These are phyloP conservation scores for Phytopythium boreale DNA, from an alignment of 352 stramenopile species.

Conservation along the genomic window DNA sequence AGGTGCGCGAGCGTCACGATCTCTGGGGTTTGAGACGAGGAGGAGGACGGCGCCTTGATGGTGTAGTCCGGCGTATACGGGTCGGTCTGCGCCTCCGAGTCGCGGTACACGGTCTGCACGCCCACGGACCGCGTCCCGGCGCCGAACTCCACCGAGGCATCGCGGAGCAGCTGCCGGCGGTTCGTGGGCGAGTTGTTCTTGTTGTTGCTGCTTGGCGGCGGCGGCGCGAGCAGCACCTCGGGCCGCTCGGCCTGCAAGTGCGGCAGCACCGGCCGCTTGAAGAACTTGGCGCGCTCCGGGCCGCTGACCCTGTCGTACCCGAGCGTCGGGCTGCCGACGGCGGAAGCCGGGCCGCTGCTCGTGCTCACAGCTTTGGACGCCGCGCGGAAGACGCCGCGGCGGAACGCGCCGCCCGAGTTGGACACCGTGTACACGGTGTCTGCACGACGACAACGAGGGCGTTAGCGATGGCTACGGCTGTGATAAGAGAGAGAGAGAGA, in stretches of 20 bases:
- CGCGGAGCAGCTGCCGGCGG: constrained; percentile 23
- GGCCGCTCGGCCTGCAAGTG: constrained; percentile 84
- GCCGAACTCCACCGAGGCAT: constrained; percentile 36
- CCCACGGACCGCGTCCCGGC: constrained; percentile 63
- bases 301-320: constrained; percentile 61
- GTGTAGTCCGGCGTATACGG: constrained; percentile 93
- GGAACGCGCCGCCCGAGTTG: constrained; percentile 55
- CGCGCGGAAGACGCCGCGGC: constrained; percentile 56
- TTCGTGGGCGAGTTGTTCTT: constrained; percentile 9
- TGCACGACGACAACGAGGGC: constrained; percentile 10
- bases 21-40: constrained; percentile 59
- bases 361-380: constrained; percentile 23
- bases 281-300: constrained; percentile 85
- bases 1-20: constrained; percentile 81
- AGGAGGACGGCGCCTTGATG: constrained; percentile 36
- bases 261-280: constrained; percentile 86
- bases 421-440: constrained; percentile 79
- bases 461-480: background rate
- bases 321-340: constrained; percentile 15
- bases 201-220: constrained; percentile 18
- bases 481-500: background rate
- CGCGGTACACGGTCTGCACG: constrained; percentile 91
- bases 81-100: constrained; percentile 92
- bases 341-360: constrained; percentile 18
- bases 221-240: constrained; percentile 84